Base-by-base conservation (phyloP, 2,329 filamentous ascomycete genomes). In the Onygenales sp. region DNA sequence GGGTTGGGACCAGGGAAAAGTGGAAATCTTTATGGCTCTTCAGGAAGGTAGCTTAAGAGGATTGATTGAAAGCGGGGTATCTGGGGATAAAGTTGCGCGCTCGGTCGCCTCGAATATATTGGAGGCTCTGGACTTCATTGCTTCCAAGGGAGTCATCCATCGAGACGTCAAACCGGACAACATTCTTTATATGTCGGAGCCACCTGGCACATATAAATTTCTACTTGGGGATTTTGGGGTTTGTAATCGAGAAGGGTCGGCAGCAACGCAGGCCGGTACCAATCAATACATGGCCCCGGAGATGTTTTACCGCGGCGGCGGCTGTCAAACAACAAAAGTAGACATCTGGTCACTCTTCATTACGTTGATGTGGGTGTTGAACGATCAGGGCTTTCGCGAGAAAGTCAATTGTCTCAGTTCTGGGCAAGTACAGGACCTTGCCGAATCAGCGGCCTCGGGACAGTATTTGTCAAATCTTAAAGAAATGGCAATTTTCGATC, bases 311-410 rank as follows among this genome's bases (percentile, higher is more conserved):
- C 40, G 44, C 34, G 21, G 34, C 34, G 21, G 34, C 4, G 11
- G 2, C 6, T 8, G 11, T 10, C 58, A 62, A 48, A 60, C 58
- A 27, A 32, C 39, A 10, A 63, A 62, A 51, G 42, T 58, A 7
- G 63, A 65, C 44, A 47, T 65, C 11, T 65, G 59, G 63, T 64
- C 61, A 2, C 55, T 64, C 11, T 65, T 54, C 49, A 58, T 61
- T 32, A 62, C 63, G 2, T 55, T 61, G 34, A 21, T 59, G 13
- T 63, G 58, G 55, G 56, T 51, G 6, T 9, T 57, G n/a, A 39
- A 62, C 40, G 49, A 45, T 10, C 32, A 44, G 8, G 44, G 36
- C 11, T 55, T 57, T 48, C 56, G 56, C 17, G 6, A 47, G n/a
- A 56, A 10, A 27, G 21, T 27, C 21, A 27, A 27, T 27, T 27